These are phyloP conservation scores for Coemansia sp. DNA, from an alignment of 192 early-diverging fungal genomes.

Conservation along the genomic window DNA sequence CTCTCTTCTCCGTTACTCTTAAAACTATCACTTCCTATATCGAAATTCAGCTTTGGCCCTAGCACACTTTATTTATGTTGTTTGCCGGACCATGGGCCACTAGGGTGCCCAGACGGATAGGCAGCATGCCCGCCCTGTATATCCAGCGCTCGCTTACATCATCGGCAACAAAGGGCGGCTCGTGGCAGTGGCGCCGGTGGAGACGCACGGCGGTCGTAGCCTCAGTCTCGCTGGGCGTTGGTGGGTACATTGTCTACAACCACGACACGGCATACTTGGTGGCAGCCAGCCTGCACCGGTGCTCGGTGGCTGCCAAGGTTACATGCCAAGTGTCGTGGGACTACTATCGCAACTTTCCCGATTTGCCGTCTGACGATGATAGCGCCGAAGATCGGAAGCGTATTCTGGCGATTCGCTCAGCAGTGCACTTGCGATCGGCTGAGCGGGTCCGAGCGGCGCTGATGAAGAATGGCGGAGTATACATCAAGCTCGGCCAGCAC, in stretches of 20 bases:
- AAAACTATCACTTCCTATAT: neutral
- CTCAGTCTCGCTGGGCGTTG: slow-evolving; percentile 1
- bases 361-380: slow-evolving; percentile 25
- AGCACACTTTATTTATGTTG: neutral
- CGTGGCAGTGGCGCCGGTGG: slow-evolving; percentile 21
- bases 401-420: slow-evolving; percentile 28
- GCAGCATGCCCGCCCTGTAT: neutral
- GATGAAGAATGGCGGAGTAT: slow-evolving; percentile 76
- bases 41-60: neutral
- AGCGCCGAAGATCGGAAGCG: slow-evolving; percentile 29
- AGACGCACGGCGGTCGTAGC: slow-evolving; percentile 13
- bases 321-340: slow-evolving; percentile 50
- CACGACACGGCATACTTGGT: slow-evolving; percentile 52
- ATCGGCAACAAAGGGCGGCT: neutral
- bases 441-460: slow-evolving; percentile 64
- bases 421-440: slow-evolving; percentile 71
- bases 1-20: neutral
- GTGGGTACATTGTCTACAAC: slow-evolving; percentile 34
- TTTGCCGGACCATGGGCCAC: neutral
- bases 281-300: slow-evolving; percentile 31
- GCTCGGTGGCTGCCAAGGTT: slow-evolving; percentile 40
- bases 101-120: neutral
- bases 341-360: slow-evolving; percentile 56
- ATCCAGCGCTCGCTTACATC: slow-evolving; percentile 1
- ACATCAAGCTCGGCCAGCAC: slow-evolving; percentile 91